phyloP scores from a whole-genome alignment of 1,284 basidiomycete genomes.

The Pseudozyma pruni region DNA sequence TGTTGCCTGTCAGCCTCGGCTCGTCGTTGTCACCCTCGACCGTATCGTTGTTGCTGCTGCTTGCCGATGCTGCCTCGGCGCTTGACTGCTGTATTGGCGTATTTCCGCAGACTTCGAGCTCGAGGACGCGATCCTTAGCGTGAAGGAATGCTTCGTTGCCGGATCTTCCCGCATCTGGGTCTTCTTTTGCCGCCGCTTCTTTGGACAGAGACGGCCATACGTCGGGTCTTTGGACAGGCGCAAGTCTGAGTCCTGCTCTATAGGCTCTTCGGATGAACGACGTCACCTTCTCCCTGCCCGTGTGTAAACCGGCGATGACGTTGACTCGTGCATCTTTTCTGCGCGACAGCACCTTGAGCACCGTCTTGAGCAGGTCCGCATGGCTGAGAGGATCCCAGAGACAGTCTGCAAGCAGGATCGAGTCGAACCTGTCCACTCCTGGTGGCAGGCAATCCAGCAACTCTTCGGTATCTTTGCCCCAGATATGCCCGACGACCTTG shows the following conservation, averaged over 20 bases:
- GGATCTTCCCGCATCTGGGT: slow-evolving; percentile 15
- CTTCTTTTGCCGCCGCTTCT: background rate
- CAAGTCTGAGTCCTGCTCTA: slow-evolving; percentile 45
- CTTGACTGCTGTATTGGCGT: slow-evolving; percentile 25
- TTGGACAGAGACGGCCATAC: slow-evolving; percentile 23
- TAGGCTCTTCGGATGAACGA: slow-evolving; percentile 54
- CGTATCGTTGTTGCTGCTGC: background rate
- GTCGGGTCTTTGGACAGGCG: slow-evolving; percentile 11
- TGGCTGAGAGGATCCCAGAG: slow-evolving; percentile 66
- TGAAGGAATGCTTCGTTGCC: slow-evolving; percentile 28
- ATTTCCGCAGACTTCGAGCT: slow-evolving; percentile 54
- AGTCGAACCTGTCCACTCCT: slow-evolving; percentile 31
- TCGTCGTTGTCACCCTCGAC: slow-evolving; percentile 14
- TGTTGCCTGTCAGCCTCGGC: slow-evolving; percentile 34
- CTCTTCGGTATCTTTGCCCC: slow-evolving; percentile 60
- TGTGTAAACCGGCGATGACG: slow-evolving; percentile 64
- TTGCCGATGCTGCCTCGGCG: background rate
- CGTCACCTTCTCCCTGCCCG: slow-evolving; percentile 58
- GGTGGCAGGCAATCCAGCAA: slow-evolving; percentile 53
- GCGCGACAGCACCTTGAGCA: slow-evolving; percentile 36
- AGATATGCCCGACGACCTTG: slow-evolving; percentile 59
- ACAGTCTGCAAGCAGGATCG: slow-evolving; percentile 64
- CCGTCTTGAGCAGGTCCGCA: slow-evolving; percentile 54
- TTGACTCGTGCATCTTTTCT: slow-evolving; percentile 44
- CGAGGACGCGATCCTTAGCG: slow-evolving; percentile 41